phyloP scores from a whole-genome alignment of 257 asterid genomes.

The Gentiana straminea region DNA sequence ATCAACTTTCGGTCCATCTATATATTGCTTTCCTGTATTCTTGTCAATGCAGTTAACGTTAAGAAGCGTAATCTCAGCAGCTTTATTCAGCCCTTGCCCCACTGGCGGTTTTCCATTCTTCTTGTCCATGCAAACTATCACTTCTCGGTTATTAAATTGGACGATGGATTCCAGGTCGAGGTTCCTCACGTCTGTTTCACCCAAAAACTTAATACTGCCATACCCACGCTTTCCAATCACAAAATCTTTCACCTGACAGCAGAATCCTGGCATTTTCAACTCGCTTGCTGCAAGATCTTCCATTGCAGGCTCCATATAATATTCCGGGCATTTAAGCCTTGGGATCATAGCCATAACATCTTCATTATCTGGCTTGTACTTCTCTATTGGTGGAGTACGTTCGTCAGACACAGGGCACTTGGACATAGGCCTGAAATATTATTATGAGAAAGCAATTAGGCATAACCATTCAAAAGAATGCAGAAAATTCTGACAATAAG shows the following conservation, averaged over 20 bases:
- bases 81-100: conserved; percentile 71
- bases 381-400: conserved; percentile 4
- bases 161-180: conserved; percentile 72
- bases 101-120: conserved; percentile 39
- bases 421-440: too few relatives aligned
- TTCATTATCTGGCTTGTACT: conserved; percentile 13
- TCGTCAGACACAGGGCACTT: too few relatives aligned
- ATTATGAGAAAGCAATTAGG: too few relatives aligned
- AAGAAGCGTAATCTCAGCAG: conserved; percentile 81
- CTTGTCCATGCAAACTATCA: conserved; percentile 54
- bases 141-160: conserved; percentile 54
- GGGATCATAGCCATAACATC: conserved; percentile 13
- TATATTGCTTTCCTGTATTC: conserved; percentile 23
- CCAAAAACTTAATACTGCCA: conserved; percentile 76
- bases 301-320: conserved; percentile 13
- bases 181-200: conserved; percentile 69
- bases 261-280: too few relatives aligned
- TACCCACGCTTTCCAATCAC: conserved; percentile 45
- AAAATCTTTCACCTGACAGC: too few relatives aligned
- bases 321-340: conserved; percentile 10
- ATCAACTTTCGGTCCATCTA: conserved; percentile 15
- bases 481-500: too few relatives aligned
- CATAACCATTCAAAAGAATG: too few relatives aligned
- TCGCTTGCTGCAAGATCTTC: conserved; percentile 25
- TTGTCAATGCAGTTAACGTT: conserved; percentile 59